Evolutionary conservation across 345 rosid genomes (phyloP), one percentile per base, ranked within the genome.

Genomic region (Clausena lansium): DNA sequence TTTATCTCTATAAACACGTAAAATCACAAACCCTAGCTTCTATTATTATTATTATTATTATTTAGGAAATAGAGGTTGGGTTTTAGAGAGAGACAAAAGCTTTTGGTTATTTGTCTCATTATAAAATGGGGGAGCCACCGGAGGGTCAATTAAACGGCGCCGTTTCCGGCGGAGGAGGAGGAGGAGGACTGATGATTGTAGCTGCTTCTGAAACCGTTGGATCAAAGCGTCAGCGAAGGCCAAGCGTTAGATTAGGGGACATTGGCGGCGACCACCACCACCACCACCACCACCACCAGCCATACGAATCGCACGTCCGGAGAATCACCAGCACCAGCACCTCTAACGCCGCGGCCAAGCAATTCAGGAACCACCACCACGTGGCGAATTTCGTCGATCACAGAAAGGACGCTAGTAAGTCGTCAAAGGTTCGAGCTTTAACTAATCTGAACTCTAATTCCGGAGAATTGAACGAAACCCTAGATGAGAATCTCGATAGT

Each of bases 231-330:
- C 88, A 89, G 83, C 79, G 98, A 65, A 84, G 98, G 73, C 97
- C 98, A 35, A 94, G 98, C 78, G 98, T 94, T 45, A 87, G 98
- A 65, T 82, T 94, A 63, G 98, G 98, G 10, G 98, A 94, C 24
- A 91, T 94, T 75, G 98, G 98, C 64, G 97, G 95, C 15, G 92
- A 91, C 80, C 92, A 57, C 66, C 59, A 70, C 52, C 73, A 47
- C 52, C 35, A 91, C 80, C 92, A 57, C 66, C 59, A 70, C 52
- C 73, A 47, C 52, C 35, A 61, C 41, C 78, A 85, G 77, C 72
- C 88, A 57, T 88, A 86, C 81, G 96, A 92, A 50, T 77, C 87
- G 60, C 87, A 86, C 14, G 61, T 62, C n/a, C 89, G 95, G 60
- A 79, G 91, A 73, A 67, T 83, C 67, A 73, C 76, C 30, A 57